Evolutionary conservation across 805 yeast species (phyloP), one percentile per base, ranked within the genome.

Genomic region (Ogataea pini): DNA sequence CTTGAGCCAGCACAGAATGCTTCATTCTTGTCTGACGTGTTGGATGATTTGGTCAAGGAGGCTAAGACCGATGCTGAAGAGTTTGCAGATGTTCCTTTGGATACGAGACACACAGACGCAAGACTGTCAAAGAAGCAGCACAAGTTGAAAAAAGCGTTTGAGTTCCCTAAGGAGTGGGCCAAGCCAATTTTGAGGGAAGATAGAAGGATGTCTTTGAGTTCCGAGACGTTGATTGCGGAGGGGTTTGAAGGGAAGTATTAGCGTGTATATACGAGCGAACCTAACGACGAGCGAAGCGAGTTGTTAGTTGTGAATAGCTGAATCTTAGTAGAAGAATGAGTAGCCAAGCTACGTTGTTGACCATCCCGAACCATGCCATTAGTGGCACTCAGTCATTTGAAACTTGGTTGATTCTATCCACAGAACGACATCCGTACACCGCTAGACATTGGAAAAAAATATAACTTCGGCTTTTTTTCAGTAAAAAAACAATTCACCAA

Each of bases 1-100:
- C 73, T 80, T 7, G 88, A 89, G 59, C 85, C 96, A 36, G 79
- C 95, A 1, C 97, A 92, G 68, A 94, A 94, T 68, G 86, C 92
- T 42, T 78, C 86, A 55, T 82, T 76, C 64, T 70, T 89, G 54
- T 82, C 84, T 16, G 86, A 82, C 47, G 74, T 82, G 22, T 72
- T 90, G 54, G 77, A 78, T 56, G 75, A 75, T 47, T 71, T 94
- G 42, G 60, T 91, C 24, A 63, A 64, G 20, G 91, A 83, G 58
- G 72, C 96, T 7, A 86, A 82, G 60, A 85, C 80, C 44, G 62
- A 76, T 38, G 60, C 72, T 3, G 59, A 69, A n/a, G 86, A 85
- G 47, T 87, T 88, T 57, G 74, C 76, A 36, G 96, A 88, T 60
- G 72, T 92, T 27, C 97, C 97, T 27, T 67, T 92, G 42, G 96